These are phyloP conservation scores for Lipomyces orientalis DNA, from an alignment of 805 yeast species.

Conservation along the genomic window DNA sequence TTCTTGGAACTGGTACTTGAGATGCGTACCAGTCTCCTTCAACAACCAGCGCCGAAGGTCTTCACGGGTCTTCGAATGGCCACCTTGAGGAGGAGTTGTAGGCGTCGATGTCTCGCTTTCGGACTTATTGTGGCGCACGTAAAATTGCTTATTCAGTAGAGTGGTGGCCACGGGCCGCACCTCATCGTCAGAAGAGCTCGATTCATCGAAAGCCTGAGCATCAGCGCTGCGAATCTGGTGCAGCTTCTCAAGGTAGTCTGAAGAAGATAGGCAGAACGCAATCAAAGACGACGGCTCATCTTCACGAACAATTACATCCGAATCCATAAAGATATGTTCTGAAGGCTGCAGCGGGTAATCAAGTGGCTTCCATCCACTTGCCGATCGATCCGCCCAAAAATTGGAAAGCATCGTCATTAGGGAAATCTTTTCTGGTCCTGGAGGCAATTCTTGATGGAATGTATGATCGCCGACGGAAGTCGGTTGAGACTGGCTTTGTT, in stretches of 20 bases:
- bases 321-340: constrained; percentile 92
- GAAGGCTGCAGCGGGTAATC: constrained; percentile 78
- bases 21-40: constrained; percentile 84
- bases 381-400: constrained; percentile 98
- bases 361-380: constrained; percentile 92
- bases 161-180: constrained; percentile 13
- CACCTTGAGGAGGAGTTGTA: constrained; percentile 18
- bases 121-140: constrained; percentile 11
- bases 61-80: constrained; percentile 15
- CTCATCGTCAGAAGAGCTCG: constrained; percentile 29
- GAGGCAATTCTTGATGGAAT: constrained; percentile 30
- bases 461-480: constrained; percentile 13
- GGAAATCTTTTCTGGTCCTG: constrained; percentile 65
- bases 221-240: constrained; percentile 46
- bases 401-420: constrained; percentile 81
- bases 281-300: constrained; percentile 95
- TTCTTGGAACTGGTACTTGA: constrained; percentile 90
- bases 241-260: constrained; percentile 77
- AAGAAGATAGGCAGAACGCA: constrained; percentile 87
- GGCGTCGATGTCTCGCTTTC: constrained; percentile 15
- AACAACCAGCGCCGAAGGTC: constrained; percentile 71
- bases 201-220: constrained; percentile 19
- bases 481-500: constrained; percentile 6
- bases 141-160: constrained; percentile 25
- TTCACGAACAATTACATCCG: constrained; percentile 90